Evolutionary conservation across 768 basidiomycete species (phyloP), one percentile per base, ranked within the genome.

Genomic region (Tricholoma terreum): DNA sequence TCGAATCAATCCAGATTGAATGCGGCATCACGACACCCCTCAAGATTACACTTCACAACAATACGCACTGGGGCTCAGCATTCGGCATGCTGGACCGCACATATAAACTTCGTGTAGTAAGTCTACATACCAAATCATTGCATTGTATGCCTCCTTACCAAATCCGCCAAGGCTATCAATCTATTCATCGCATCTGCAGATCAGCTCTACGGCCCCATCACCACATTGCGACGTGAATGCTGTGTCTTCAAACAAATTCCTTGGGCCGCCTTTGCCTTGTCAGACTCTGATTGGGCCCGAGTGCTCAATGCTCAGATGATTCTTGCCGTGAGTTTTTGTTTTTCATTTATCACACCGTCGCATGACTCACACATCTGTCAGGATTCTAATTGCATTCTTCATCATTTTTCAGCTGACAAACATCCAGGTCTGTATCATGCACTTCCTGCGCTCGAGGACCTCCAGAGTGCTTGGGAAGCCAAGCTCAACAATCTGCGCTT

Each of bases 391-490:
- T 14, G 36, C 1, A 30, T 57, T 10, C 49, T 56, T 61, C 59
- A 64, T 31, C 55, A 64, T 15, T 70, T 73, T 52, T 72, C 68
- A 0, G 30, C 66, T 0, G 68, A 69, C 10, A 36, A 53, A 8
- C 55, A 58, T 0, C 65, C 65, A 1, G 71, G 69, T 0, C 61
- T 74, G 0, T 71, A 61, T 54, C 51, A 35, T 2, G 66, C 62
- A 0, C 65, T 73, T 6, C 69, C 68, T 8, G 60, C 64, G 0
- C 35, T 73, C 8, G 67, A 74, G 42, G 58, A 64, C 1, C 64
- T 74, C 0, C 67, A 60, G 9, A 61, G 64, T 0, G 58, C 62
- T 0, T 74, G 69, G 70, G 70, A 72, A 27, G 53, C 31, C 14
- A 73, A 71, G 55, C 19, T 1, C 0, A 4, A 55, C 0, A 9